Evolutionary conservation across 1,284 basidiomycete species (phyloP), one percentile per base, ranked within the genome.

Genomic region (Bondarzewia mesenterica): DNA sequence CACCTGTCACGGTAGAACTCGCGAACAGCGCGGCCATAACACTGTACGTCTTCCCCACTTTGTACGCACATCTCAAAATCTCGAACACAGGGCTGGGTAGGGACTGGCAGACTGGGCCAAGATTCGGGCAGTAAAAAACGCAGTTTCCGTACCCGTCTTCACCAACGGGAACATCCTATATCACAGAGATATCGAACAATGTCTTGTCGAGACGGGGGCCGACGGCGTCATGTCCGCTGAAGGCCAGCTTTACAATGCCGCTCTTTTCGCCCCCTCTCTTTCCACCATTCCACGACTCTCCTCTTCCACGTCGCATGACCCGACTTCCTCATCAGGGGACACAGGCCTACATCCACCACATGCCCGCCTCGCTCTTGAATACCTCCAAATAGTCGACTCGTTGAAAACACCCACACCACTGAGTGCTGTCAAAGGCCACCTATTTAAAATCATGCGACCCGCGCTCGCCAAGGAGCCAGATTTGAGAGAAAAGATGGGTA

Each of bases 91-190:
- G n/a, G n/a, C n/a, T n/a, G 44, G 58, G 52, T 47, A 86, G 82
- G 93, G 93, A 5, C 64, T 94, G 1, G 93, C 93, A 1, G 89
- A 92, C 56, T 96, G 85, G 84, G 68, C 67, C 29, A 84, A 93
- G 65, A 94, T 96, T 59, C 73, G 74, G 15, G 85, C 88, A 0
- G 90, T 96, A 53, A 94, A 93, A 64, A 64, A 87, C 57, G 88
- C 90, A 0, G 90, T 97, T 25, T 83, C 79, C 2, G 81, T 98
- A 0, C 95, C 95, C 0, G 93, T 98, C 2, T 90, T 99, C 61
- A 94, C 95, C 0, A 99, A 99, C 63, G 95, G 95, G n/a, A 98
- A 98, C 63, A 81, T 98, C 44, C 78, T 98, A 8, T 93, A 79
- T 63, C 77, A 85, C 42, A 76, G 82, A 21, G 93, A 99, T 63